Conservation (phyloP, 2,329 filamentous ascomycete species). For the Fusarium oxysporum region DNA sequence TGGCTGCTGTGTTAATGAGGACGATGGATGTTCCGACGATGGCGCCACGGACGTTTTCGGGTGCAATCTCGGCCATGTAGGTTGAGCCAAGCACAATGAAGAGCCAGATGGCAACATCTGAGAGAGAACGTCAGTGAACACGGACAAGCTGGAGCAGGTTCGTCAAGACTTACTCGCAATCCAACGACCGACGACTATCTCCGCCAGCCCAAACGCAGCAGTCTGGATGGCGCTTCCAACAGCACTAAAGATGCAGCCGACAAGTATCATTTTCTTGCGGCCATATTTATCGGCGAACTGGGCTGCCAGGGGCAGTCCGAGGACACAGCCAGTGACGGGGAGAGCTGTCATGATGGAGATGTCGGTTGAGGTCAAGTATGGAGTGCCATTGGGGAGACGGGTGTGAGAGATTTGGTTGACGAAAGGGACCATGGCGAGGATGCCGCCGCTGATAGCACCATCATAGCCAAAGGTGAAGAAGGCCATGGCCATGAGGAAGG, state of each 20-base stretch:
- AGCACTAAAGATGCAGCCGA: background rate
- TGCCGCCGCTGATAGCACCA: background rate
- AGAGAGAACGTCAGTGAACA: background rate
- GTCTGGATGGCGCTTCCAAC: background rate
- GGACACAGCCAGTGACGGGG: background rate
- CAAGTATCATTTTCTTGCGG: background rate
- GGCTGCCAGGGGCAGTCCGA: background rate
- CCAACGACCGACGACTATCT: background rate
- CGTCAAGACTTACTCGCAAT: background rate
- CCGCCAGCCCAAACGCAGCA: background rate
- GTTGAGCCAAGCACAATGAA: background rate
- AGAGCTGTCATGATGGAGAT: background rate
- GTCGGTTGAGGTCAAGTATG: background rate
- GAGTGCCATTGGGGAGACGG: background rate
- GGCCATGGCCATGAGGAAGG: background rate
- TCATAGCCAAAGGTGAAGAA: conserved; percentile 5
- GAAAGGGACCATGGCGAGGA: background rate
- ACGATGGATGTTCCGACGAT: background rate
- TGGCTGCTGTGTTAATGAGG: background rate
- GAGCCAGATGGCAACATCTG: background rate
- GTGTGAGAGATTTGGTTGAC: background rate
- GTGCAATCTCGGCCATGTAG: background rate
- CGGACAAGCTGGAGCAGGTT: fast-evolving
- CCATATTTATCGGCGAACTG: background rate
- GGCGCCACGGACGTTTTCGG: background rate